A percentile compares a stretch with the other conserved stretches of the same genome.
These are phyloP conservation scores for Boletus semigastroideus DNA, from an alignment of 1,284 basidiomycete species.

Conservation along the genomic window DNA sequence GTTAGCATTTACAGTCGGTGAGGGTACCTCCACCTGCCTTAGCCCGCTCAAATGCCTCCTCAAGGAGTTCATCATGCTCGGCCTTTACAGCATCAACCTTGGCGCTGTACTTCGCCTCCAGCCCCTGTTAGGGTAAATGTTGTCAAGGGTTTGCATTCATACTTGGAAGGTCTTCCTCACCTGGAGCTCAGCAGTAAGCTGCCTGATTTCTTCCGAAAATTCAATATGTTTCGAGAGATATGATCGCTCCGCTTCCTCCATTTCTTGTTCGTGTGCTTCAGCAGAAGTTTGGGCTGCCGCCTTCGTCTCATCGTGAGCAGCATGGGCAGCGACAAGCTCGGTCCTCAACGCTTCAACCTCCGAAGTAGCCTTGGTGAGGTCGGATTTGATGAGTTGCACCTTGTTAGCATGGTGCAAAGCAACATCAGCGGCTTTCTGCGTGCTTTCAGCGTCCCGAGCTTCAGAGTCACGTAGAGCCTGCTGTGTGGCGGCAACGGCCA, in stretches of 20 bases:
- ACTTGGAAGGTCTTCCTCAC: constrained; percentile 37
- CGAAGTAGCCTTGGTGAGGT: constrained; percentile 44
- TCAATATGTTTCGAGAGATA: constrained; percentile 52
- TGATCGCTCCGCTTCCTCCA: constrained; percentile 51
- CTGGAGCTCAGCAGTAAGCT: constrained; percentile 60
- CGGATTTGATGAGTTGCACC: constrained; percentile 44
- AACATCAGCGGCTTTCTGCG: constrained; percentile 41
- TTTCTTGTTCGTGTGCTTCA: constrained; percentile 46
- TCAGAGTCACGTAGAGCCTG: constrained; percentile 52
- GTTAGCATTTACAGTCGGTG: constrained; percentile 3
- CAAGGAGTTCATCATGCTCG: constrained; percentile 63
- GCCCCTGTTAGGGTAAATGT: constrained; percentile 42
- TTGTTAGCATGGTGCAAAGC: constrained; percentile 47
- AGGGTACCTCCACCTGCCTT: constrained; percentile 51
- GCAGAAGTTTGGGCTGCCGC: constrained; percentile 43
- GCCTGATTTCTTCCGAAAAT: constrained; percentile 57
- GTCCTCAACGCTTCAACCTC: constrained; percentile 48
- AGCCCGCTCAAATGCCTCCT: constrained; percentile 72
- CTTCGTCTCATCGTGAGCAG: constrained; percentile 49
- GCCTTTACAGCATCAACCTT: constrained; percentile 66
- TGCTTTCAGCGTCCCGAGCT: constrained; percentile 49
- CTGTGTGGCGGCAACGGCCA: constrained; percentile 48
- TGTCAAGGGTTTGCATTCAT: background rate
- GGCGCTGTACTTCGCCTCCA: constrained; percentile 65
- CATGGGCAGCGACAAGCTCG: constrained; percentile 45